These are phyloP conservation scores for Cladosporium sp. DNA, from an alignment of 2,329 filamentous ascomycete genomes.

Conservation along the genomic window DNA sequence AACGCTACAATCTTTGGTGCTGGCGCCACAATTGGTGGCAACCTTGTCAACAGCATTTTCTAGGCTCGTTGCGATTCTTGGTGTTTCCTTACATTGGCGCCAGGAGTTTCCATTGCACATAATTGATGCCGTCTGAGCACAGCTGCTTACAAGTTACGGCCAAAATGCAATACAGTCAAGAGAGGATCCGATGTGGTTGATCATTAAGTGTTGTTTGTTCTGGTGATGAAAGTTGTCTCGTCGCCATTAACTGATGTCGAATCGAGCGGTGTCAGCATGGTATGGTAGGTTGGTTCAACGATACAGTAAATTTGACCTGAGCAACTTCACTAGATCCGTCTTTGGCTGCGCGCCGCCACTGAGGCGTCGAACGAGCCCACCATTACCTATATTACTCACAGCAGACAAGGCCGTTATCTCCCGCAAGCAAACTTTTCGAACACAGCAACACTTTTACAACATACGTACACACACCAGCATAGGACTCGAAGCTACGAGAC, in stretches of 20 bases:
- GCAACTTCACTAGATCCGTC: background rate
- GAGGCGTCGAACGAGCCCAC: background rate
- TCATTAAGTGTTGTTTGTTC: background rate
- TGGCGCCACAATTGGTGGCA: slow-evolving; percentile 84
- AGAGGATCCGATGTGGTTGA: background rate
- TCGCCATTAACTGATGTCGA: background rate
- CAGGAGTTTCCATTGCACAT: background rate
- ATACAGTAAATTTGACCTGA: background rate
- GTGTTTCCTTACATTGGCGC: background rate
- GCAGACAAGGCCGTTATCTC: background rate
- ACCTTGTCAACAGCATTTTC: slow-evolving; percentile 89
- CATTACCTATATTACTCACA: background rate
- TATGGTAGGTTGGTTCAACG: background rate
- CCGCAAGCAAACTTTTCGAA: background rate
- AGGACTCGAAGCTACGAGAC: slow-evolving; percentile 6
- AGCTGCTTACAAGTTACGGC: background rate
- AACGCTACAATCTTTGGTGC: slow-evolving; percentile 87
- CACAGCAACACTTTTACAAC: background rate
- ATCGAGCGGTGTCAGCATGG: background rate
- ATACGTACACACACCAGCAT: background rate
- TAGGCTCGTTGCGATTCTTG: slow-evolving; percentile 43
- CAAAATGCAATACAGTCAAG: background rate
- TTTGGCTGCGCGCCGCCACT: background rate
- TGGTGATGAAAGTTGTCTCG: background rate
- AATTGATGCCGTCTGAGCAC: background rate